These are phyloP conservation scores for Primulina eburnea DNA, from an alignment of 257 asterid genomes.

Conservation along the genomic window DNA sequence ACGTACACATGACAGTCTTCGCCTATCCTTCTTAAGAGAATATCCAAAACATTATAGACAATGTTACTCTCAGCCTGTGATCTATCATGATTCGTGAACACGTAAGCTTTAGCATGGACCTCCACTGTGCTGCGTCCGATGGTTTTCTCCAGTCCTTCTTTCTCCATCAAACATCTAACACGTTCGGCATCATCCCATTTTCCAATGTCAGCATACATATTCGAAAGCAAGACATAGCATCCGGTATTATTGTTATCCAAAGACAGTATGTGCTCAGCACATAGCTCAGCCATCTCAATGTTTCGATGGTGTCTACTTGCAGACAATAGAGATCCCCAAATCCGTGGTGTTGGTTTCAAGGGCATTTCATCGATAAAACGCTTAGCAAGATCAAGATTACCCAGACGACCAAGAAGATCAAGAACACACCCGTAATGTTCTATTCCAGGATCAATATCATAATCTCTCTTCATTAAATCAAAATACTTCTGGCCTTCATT, in stretches of 20 bases:
- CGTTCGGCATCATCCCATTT: conserved; percentile 59
- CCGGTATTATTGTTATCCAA: conserved; percentile 48
- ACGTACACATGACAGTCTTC: conserved; percentile 19
- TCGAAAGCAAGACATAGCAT: conserved; percentile 58
- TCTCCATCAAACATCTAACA: conserved; percentile 40
- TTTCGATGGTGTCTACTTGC: conserved; percentile 56
- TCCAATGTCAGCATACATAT: conserved; percentile 57
- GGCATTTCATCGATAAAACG: conserved; percentile 55
- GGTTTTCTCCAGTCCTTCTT: conserved; percentile 44
- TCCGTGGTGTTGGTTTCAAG: conserved; percentile 45
- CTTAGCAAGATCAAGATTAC: conserved; percentile 48
- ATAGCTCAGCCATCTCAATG: conserved; percentile 56
- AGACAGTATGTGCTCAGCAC: conserved; percentile 38
- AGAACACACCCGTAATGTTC: conserved; percentile 64
- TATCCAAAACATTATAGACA: conserved; percentile 41
- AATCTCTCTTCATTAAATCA: conserved; percentile 44
- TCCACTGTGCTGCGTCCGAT: conserved; percentile 41
- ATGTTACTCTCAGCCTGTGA: conserved; percentile 27
- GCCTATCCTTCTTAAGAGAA: conserved; percentile 39
- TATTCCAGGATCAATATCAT: conserved; percentile 49
- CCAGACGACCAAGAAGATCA: conserved; percentile 54
- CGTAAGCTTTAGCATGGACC: conserved; percentile 36
- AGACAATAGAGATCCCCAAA: conserved; percentile 65
- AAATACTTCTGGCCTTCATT: conserved; percentile 55
- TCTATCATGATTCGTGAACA: conserved; percentile 43